These are phyloP conservation scores for Leccinum rimulosum DNA, from an alignment of 768 basidiomycete species.

Conservation along the genomic window DNA sequence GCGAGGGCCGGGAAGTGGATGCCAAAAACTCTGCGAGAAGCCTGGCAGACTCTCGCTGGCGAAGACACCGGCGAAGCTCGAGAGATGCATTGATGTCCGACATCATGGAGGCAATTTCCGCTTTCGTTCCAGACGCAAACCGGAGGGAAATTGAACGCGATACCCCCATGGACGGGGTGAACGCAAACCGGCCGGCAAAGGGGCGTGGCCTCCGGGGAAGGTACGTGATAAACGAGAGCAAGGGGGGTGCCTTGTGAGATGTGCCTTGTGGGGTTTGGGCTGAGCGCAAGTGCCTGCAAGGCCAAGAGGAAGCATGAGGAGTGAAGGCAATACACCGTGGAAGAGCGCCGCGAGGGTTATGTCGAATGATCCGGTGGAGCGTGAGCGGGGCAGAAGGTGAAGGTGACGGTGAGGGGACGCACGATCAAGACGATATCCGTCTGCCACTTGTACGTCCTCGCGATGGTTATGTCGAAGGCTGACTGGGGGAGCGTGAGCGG, in stretches of 20 bases:
- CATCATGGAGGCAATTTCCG: constrained; percentile 8
- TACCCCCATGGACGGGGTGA: background rate
- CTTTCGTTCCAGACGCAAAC: constrained; percentile 20
- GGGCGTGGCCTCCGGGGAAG: background rate
- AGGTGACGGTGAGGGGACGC: too few species aligned
- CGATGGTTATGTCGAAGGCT: too few species aligned
- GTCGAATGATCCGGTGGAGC: too few species aligned
- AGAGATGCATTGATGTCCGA: constrained; percentile 23
- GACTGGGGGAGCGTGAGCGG: too few species aligned
- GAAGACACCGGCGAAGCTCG: constrained; percentile 25
- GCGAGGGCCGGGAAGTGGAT: constrained; percentile 35
- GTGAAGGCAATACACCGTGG: constrained; percentile 11
- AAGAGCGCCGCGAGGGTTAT: background rate
- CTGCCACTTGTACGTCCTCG: too few species aligned
- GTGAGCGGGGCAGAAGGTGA: too few species aligned
- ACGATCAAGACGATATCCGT: too few species aligned
- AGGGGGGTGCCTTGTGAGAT: constrained; percentile 2
- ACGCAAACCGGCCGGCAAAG: background rate
- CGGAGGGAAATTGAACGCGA: constrained; percentile 21
- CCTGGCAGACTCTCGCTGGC: constrained; percentile 31
- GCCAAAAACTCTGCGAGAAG: constrained; percentile 35
- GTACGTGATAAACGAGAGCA: constrained; percentile 1
- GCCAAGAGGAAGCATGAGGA: constrained; percentile 21
- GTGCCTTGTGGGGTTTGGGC: constrained; percentile 3
- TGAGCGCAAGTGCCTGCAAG: constrained; percentile 19